Percentiles rank a stretch among this genome's conserved stretches.
Conservation (phyloP, 768 basidiomycete species). For the Tulasnella sp. region DNA sequence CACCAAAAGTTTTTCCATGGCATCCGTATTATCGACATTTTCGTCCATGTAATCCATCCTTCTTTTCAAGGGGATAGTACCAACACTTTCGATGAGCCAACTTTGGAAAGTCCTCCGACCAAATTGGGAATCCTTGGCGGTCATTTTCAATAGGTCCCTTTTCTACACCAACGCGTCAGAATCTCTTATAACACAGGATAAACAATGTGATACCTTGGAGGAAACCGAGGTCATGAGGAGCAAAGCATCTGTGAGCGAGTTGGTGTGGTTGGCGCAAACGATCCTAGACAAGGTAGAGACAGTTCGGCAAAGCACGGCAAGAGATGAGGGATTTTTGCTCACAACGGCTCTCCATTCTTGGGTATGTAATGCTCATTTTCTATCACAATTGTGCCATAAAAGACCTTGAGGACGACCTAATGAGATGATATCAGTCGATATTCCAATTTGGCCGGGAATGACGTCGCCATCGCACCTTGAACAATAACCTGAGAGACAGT, state of each 20-base stretch:
- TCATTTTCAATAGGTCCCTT: conserved; percentile 69
- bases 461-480: conserved; percentile 15
- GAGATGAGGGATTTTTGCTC: conserved; percentile 36
- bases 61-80: conserved; percentile 71
- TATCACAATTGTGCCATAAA: conserved; percentile 79
- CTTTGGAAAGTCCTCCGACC: conserved; percentile 72
- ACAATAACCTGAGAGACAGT: conserved; percentile 22
- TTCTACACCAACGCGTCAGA: conserved; percentile 30
- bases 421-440: not conserved
- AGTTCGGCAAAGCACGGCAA: not conserved
- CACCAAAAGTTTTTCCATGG: conserved; percentile 56
- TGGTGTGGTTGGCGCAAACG: conserved; percentile 76
- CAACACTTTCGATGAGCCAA: conserved; percentile 81
- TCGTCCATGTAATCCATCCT: conserved; percentile 52
- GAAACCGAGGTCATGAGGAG: conserved; percentile 66
- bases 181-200: not conserved
- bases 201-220: conserved; percentile 41
- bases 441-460: not conserved
- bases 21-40: conserved; percentile 47
- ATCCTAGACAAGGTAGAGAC: conserved; percentile 36
- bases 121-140: conserved; percentile 81
- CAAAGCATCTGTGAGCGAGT: conserved; percentile 79
- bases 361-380: conserved; percentile 66
- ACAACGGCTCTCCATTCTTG: conserved; percentile 45
- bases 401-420: conserved; percentile 72